Evolutionary conservation across 306 rosid genomes (phyloP).

Genomic region (Cucumis hystrix): DNA sequence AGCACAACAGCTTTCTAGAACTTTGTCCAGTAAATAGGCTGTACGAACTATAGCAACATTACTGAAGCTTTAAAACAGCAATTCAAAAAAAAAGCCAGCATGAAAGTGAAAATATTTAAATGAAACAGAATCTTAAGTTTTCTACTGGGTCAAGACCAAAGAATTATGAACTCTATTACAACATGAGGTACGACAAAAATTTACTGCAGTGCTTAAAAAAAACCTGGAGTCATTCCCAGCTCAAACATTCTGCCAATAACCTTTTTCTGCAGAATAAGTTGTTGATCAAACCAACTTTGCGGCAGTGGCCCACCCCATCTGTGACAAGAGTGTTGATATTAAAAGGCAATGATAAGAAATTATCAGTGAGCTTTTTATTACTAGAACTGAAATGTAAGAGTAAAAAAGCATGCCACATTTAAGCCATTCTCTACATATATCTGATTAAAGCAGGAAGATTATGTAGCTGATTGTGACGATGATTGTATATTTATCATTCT

Average conservation of each 20-base stretch:
- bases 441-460: background rate
- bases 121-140: background rate
- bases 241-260: slow-evolving; percentile 64
- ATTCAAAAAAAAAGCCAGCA: background rate
- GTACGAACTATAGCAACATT: background rate
- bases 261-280: slow-evolving; percentile 63
- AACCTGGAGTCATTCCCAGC: slow-evolving; percentile 96
- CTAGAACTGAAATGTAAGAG: background rate
- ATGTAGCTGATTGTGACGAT: background rate
- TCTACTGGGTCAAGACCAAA: background rate
- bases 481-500: no score
- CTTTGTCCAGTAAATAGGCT: background rate
- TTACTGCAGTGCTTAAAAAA: background rate
- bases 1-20: background rate
- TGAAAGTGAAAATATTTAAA: background rate
- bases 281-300: slow-evolving; percentile 82
- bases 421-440: background rate
- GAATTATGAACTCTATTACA: background rate
- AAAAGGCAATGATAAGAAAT: background rate
- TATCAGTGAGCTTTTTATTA: background rate
- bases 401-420: background rate
- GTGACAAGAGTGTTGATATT: background rate
- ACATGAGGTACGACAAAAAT: background rate
- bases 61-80: background rate
- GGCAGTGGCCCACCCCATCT: slow-evolving; percentile 98